Conservation (phyloP, 768 basidiomycete genomes). For the Tricholoma matsutake region DNA sequence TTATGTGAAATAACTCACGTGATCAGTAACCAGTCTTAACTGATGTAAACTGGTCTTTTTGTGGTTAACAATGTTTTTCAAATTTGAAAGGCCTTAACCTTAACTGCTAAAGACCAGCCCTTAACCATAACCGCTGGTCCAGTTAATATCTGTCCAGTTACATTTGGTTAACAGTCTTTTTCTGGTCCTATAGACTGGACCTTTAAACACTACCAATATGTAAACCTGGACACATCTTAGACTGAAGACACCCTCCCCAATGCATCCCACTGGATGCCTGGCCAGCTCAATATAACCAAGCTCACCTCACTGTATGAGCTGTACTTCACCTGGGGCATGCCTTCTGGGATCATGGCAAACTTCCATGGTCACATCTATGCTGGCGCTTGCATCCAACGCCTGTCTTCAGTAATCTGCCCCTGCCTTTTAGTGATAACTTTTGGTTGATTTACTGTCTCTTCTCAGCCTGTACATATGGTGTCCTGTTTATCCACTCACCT, state of each 20-base stretch:
- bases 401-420: neutral
- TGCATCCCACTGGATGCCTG: neutral
- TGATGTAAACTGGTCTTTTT: too few species aligned
- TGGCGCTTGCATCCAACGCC: neutral
- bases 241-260: neutral
- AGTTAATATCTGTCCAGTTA: too few species aligned
- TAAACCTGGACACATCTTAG: neutral
- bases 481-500: neutral
- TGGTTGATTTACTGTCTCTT: neutral
- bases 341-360: neutral
- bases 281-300: neutral
- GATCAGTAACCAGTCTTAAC: too few species aligned
- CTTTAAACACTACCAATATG: too few species aligned
- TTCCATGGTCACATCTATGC: neutral
- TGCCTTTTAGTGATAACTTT: neutral
- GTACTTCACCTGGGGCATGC: neutral
- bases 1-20: too few species aligned
- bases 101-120: too few species aligned
- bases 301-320: neutral
- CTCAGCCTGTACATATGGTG: too few species aligned
- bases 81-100: too few species aligned
- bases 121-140: too few species aligned
- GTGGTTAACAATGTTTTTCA: too few species aligned
- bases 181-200: too few species aligned
- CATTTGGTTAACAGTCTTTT: too few species aligned